phyloP scores from a whole-genome alignment of 176 grass and related monocot species.

The Otatea glauca region DNA sequence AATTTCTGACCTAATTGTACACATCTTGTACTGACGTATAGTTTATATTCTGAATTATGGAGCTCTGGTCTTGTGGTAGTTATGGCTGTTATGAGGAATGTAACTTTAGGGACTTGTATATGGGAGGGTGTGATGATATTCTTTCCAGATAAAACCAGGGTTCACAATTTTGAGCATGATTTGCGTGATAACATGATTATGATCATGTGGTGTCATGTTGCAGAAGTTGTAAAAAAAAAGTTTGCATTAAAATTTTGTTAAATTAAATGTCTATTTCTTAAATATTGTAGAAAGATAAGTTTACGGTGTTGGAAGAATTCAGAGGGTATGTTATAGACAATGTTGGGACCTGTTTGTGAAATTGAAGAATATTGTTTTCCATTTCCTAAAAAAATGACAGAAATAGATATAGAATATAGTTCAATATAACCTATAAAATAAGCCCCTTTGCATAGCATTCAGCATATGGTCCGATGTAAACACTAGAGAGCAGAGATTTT shows the following conservation, averaged over 20 bases:
- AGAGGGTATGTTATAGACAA: neutral
- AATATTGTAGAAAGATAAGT: neutral
- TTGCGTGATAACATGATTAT: no score
- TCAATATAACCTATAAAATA: neutral
- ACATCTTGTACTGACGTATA: constrained; percentile 11
- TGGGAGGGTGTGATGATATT: neutral
- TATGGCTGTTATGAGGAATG: constrained; percentile 3
- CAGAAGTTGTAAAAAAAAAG: neutral
- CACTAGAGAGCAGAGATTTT: neutral
- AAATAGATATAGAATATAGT: neutral
- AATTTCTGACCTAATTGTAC: neutral
- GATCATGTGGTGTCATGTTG: no score
- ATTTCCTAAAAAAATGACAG: neutral
- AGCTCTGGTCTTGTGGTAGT: constrained; percentile 7
- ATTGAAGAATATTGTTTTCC: neutral
- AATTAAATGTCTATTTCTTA: neutral
- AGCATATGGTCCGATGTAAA: neutral
- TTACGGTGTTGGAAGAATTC: neutral
- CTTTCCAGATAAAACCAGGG: neutral
- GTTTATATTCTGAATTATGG: neutral
- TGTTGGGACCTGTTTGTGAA: neutral
- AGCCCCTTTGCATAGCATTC: neutral
- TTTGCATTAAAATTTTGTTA: neutral
- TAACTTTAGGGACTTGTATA: neutral
- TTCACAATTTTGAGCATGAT: neutral